These are phyloP conservation scores for Neopestalotiopsis clavispora DNA, from an alignment of 2,329 filamentous ascomycete genomes.

Conservation along the genomic window DNA sequence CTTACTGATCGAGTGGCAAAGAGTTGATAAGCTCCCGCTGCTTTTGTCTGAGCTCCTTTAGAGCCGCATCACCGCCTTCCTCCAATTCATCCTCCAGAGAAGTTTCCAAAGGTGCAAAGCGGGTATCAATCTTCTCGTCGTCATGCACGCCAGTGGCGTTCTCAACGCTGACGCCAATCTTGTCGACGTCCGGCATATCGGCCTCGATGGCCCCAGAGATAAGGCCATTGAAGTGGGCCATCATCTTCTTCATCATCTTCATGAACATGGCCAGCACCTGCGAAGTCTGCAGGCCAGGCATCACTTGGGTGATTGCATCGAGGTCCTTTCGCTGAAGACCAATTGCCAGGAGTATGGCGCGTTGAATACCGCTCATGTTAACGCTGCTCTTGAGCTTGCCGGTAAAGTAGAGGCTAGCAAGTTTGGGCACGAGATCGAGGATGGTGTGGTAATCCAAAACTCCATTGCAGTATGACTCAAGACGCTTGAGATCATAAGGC, in stretches of 20 bases:
- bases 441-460: conserved; percentile 98
- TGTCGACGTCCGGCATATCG: conserved; percentile 63
- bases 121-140: conserved; percentile 68
- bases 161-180: conserved; percentile 61
- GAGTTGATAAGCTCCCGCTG: conserved; percentile 90
- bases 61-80: conserved; percentile 79
- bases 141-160: conserved; percentile 70
- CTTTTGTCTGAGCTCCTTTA: conserved; percentile 74
- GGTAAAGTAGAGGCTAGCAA: conserved; percentile 85
- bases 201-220: conserved; percentile 76
- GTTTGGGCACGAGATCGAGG: conserved; percentile 83
- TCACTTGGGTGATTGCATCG: conserved; percentile 78
- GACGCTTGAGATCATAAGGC: conserved; percentile 91
- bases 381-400: conserved; percentile 72
- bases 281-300: conserved; percentile 68
- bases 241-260: conserved; percentile 90
- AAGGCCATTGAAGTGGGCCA: conserved; percentile 75
- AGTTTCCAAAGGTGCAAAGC: conserved; percentile 73
- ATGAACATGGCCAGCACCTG: conserved; percentile 97
- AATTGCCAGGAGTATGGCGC: conserved; percentile 85
- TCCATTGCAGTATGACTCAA: conserved; percentile 95
- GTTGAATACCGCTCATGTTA: conserved; percentile 80
- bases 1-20: conserved; percentile 84
- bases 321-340: conserved; percentile 91
- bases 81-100: conserved; percentile 81